Evolutionary conservation across 1,139 yeast genomes (phyloP).

Genomic region (Debaryomyces udenii): DNA sequence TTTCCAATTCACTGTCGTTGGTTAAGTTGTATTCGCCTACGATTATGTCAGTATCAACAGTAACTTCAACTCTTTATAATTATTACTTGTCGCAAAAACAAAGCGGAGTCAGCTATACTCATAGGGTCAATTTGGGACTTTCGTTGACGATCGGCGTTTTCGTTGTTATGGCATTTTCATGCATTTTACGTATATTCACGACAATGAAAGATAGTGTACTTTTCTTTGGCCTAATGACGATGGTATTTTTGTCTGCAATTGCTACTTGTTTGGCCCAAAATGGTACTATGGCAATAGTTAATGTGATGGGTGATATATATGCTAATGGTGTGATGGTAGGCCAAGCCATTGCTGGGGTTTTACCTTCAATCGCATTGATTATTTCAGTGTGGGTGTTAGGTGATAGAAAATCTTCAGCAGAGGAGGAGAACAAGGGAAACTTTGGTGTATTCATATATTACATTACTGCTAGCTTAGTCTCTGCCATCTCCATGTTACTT

Average conservation of each 20-base stretch:
- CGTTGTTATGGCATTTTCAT: slow-evolving; percentile 53
- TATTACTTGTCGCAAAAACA: slow-evolving; percentile 71
- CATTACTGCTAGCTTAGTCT: slow-evolving; percentile 67
- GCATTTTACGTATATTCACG: slow-evolving; percentile 46
- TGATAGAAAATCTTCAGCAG: slow-evolving; percentile 18
- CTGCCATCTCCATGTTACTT: slow-evolving; percentile 49
- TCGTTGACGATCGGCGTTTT: slow-evolving; percentile 58
- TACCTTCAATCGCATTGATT: slow-evolving; percentile 80
- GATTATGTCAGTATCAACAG: slow-evolving; percentile 87
- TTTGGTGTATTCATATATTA: slow-evolving; percentile 66
- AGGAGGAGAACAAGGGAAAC: slow-evolving; percentile 34
- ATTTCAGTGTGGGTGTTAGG: slow-evolving; percentile 56
- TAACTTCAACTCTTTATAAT: slow-evolving; percentile 65
- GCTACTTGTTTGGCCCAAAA: slow-evolving; percentile 82
- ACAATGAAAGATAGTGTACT: slow-evolving; percentile 42
- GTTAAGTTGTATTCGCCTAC: slow-evolving; percentile 73
- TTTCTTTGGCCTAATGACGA: slow-evolving; percentile 53
- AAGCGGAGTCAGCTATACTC: slow-evolving; percentile 59
- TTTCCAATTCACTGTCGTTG: slow-evolving; percentile 54
- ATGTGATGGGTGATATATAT: slow-evolving; percentile 73
- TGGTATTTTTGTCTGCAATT: slow-evolving; percentile 61
- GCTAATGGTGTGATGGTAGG: slow-evolving; percentile 94
- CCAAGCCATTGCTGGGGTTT: slow-evolving; percentile 89
- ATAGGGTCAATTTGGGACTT: slow-evolving; percentile 64
- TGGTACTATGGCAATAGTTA: slow-evolving; percentile 87